These are phyloP conservation scores for Mycosphaerella sp. DNA, from an alignment of 2,329 filamentous ascomycete genomes.

Conservation along the genomic window DNA sequence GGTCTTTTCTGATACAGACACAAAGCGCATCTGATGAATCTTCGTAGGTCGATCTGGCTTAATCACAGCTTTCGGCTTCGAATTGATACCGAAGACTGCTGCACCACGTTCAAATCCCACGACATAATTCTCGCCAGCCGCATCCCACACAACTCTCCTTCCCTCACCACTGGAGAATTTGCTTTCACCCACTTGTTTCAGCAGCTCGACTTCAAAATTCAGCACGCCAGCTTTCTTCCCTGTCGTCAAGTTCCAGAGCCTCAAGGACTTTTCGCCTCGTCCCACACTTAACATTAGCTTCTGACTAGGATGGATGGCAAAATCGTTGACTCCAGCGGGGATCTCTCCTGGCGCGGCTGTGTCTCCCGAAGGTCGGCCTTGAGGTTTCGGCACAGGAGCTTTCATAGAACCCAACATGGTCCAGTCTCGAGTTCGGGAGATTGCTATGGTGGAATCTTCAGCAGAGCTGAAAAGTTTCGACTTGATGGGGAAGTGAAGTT, in stretches of 20 bases:
- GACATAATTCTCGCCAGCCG: conserved; percentile 72
- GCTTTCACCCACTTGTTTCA: conserved; percentile 70
- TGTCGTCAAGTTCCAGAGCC: conserved; percentile 93
- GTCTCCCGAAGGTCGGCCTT: conserved; percentile 79
- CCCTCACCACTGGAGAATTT: conserved; percentile 76
- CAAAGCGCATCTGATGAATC: conserved; percentile 73
- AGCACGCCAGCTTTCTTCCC: conserved; percentile 92
- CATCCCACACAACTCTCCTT: conserved; percentile 72
- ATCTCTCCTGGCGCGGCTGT: conserved; percentile 75
- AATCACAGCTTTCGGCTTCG: conserved; percentile 68
- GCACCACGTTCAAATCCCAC: conserved; percentile 83
- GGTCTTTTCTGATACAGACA: conserved; percentile 40
- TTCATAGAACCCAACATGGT: conserved; percentile 81
- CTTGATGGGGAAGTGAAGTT: conserved; percentile 73
- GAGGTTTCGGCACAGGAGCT: conserved; percentile 73
- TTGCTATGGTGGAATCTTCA: conserved; percentile 86
- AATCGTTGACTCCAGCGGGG: conserved; percentile 86
- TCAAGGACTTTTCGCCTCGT: conserved; percentile 83
- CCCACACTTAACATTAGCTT: conserved; percentile 94
- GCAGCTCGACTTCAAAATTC: conserved; percentile 68
- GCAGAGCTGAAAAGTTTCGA: conserved; percentile 81
- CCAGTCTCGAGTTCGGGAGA: conserved; percentile 85
- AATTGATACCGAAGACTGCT: conserved; percentile 83
- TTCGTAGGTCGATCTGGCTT: conserved; percentile 65
- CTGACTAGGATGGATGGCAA: conserved; percentile 91